These are phyloP conservation scores for Endocladia muricata DNA, from an alignment of 31 red algal genomes.

Conservation along the genomic window DNA sequence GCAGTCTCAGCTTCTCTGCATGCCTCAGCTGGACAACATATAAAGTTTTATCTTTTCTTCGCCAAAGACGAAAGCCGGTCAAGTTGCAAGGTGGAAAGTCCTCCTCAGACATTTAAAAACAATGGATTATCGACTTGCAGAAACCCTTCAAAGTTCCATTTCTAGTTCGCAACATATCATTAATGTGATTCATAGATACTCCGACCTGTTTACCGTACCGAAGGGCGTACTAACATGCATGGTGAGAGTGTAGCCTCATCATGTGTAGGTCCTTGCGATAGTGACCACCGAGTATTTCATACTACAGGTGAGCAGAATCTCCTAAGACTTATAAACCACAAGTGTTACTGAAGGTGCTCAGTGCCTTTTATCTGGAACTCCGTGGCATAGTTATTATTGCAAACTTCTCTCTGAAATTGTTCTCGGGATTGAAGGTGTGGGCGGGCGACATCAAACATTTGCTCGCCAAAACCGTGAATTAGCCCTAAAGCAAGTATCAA, in stretches of 20 bases:
- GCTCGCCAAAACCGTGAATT: not conserved
- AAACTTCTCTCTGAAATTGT: not conserved
- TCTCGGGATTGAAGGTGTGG: slow-evolving; percentile 11
- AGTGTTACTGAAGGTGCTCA: not conserved
- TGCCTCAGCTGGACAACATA: too few species aligned
- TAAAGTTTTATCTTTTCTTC: too few species aligned
- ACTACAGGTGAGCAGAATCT: not conserved
- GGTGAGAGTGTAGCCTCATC: not conserved
- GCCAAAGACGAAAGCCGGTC: too few species aligned
- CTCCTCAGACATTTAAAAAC: too few species aligned
- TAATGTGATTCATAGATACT: too few species aligned
- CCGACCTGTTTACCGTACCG: not conserved
- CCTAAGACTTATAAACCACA: not conserved
- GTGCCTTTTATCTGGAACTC: not conserved
- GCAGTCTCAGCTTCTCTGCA: too few species aligned
- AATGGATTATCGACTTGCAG: too few species aligned
- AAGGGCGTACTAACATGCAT: not conserved
- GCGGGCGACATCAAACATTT: not conserved
- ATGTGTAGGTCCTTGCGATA: slow-evolving; percentile 8
- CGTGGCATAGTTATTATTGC: not conserved
- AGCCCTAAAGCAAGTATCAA: not conserved
- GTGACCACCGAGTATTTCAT: not conserved
- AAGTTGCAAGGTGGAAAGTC: too few species aligned
- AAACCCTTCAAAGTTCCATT: too few species aligned
- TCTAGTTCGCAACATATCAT: too few species aligned